Conservation (phyloP, 345 rosid species). For the Heritiera fomes region DNA sequence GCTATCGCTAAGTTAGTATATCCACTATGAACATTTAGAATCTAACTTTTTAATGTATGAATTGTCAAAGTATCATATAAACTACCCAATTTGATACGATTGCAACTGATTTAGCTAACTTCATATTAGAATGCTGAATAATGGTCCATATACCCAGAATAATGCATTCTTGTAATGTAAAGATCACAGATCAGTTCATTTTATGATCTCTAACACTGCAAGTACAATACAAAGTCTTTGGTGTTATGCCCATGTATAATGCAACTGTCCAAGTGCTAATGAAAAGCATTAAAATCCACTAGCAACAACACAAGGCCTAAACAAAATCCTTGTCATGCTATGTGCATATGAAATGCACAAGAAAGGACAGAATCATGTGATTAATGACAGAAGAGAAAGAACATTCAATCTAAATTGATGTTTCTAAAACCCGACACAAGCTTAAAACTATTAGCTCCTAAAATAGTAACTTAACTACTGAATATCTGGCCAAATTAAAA, state of each 20-base stretch:
- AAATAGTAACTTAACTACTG: slow-evolving; percentile 2
- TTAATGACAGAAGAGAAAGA: neutral
- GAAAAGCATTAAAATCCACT: neutral
- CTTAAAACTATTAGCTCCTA: neutral
- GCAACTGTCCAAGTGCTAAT: neutral
- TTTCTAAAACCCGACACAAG: neutral
- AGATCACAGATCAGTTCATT: neutral
- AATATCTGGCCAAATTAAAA: slow-evolving; percentile 2
- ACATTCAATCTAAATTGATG: neutral
- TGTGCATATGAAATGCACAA: neutral
- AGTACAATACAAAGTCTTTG: neutral
- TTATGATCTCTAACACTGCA: neutral
- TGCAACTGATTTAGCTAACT: neutral
- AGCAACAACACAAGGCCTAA: neutral
- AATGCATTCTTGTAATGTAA: neutral
- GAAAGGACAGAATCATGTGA: neutral
- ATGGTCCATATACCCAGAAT: neutral
- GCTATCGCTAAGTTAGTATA: neutral
- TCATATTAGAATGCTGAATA: neutral
- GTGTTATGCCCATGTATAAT: neutral
- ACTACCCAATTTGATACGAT: neutral
- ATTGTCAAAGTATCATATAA: neutral
- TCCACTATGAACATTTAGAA: neutral
- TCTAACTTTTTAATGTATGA: neutral
- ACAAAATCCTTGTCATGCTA: slow-evolving; percentile 1